Evolutionary conservation across 495 filamentous ascomycete species (phyloP).

Genomic region (Cairneyella variabilis): DNA sequence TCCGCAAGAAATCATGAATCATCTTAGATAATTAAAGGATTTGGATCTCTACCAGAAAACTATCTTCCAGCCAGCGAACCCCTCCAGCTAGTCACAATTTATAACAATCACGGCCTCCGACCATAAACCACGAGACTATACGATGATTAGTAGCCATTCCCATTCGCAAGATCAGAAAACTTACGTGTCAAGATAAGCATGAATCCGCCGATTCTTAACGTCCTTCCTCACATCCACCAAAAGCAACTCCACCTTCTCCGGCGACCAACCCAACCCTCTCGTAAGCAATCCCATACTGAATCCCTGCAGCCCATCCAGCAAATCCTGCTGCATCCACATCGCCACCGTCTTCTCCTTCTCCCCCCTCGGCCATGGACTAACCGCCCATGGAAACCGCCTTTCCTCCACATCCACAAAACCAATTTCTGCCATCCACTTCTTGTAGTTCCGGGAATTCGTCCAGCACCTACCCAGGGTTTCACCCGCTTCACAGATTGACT

Average conservation of each 20-base stretch:
- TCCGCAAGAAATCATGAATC: too few relatives aligned
- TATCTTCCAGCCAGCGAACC: too few relatives aligned
- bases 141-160: not conserved
- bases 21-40: too few relatives aligned
- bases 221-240: conserved; percentile 42
- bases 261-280: conserved; percentile 41
- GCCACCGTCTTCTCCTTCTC: conserved; percentile 27
- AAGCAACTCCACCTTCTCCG: conserved; percentile 41
- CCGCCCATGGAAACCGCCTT: conserved; percentile 11
- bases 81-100: too few relatives aligned
- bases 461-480: conserved; percentile 2
- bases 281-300: conserved; percentile 18
- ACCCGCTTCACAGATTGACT: conserved; percentile 27
- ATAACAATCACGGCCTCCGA: not conserved
- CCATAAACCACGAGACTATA: conserved; percentile 8
- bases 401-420: conserved; percentile 33
- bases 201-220: conserved; percentile 40
- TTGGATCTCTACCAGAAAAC: too few relatives aligned
- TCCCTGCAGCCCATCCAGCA: conserved; percentile 27
- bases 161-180: not conserved
- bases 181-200: conserved; percentile 34
- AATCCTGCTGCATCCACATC: conserved; percentile 26
- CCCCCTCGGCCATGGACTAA: conserved; percentile 4
- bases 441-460: conserved; percentile 10
- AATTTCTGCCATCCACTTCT: conserved; percentile 38